Evolutionary conservation across 768 basidiomycete species (phyloP).

Genomic region (Boletus speciosus): DNA sequence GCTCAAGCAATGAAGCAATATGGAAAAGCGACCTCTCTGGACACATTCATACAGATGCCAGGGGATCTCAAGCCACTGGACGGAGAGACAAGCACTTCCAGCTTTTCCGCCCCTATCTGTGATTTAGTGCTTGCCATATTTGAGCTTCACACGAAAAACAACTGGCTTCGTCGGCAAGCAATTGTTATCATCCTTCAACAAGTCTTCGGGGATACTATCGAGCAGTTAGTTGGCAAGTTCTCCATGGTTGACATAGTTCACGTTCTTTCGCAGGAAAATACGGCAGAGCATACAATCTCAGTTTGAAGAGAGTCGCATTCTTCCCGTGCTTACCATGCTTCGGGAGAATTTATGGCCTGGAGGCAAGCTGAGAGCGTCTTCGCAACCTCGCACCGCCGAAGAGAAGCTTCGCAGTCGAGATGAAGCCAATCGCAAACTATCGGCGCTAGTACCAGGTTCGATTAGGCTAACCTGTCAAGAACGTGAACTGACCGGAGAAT

Average conservation of each 20-base stretch:
- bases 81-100: constrained; percentile 84
- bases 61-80: constrained; percentile 78
- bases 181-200: constrained; percentile 97
- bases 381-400: constrained; percentile 66
- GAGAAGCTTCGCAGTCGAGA: constrained; percentile 80
- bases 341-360: constrained; percentile 81
- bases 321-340: constrained; percentile 62
- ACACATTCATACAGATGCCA: constrained; percentile 67
- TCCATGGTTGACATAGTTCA: not conserved
- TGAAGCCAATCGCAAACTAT: constrained; percentile 87
- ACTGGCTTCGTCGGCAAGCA: constrained; percentile 93
- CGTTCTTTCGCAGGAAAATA: constrained; percentile 61
- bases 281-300: constrained; percentile 69
- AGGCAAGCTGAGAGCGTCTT: constrained; percentile 64
- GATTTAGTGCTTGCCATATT: constrained; percentile 92
- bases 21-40: constrained; percentile 62
- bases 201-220: constrained; percentile 92
- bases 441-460: constrained; percentile 86
- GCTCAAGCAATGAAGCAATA: constrained; percentile 73
- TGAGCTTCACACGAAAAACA: constrained; percentile 92
- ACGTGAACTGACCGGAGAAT: not conserved
- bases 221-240: constrained; percentile 56
- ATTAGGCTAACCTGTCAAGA: not conserved
- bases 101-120: constrained; percentile 91
- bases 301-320: constrained; percentile 66